Evolutionary conservation across 805 yeast genomes (phyloP).

Genomic region (Candida anglica): DNA sequence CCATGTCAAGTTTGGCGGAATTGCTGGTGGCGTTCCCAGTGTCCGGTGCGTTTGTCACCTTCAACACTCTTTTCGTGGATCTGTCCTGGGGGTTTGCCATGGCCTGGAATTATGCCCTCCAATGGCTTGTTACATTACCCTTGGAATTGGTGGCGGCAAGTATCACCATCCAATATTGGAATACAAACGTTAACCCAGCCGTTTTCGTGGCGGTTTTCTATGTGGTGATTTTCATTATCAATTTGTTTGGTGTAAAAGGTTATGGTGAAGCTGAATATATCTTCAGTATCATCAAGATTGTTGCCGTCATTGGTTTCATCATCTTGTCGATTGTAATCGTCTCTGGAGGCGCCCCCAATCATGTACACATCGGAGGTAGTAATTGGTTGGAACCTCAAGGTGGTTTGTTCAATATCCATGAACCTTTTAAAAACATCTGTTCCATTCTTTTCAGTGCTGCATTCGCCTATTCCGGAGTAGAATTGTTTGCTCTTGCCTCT

Average conservation of each 20-base stretch:
- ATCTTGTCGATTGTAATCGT: conserved; percentile 52
- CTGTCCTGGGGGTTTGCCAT: conserved; percentile 22
- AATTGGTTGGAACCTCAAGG: conserved; percentile 52
- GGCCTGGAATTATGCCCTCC: conserved; percentile 33
- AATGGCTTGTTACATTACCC: conserved; percentile 34
- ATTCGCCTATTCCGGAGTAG: conserved; percentile 65
- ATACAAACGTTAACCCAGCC: conserved; percentile 37
- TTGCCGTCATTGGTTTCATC: conserved; percentile 56
- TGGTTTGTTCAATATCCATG: conserved; percentile 43
- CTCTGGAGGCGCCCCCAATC: conserved; percentile 56
- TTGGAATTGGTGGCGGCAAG: conserved; percentile 35
- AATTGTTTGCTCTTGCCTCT: conserved; percentile 61
- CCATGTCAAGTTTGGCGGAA: conserved; percentile 19
- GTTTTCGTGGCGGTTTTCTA: conserved; percentile 57
- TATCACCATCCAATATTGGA: conserved; percentile 30
- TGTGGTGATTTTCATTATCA: conserved; percentile 45
- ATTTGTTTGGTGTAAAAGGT: conserved; percentile 60
- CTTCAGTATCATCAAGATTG: conserved; percentile 51
- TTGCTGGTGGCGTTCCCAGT: conserved; percentile 21
- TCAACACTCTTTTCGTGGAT: conserved; percentile 17
- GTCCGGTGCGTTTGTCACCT: conserved; percentile 20
- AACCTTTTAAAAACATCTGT: conserved; percentile 60
- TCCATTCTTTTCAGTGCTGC: conserved; percentile 56
- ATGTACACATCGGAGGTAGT: conserved; percentile 55
- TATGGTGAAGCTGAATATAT: conserved; percentile 68